A percentile compares a stretch with the other conserved stretches of the same genome.
phyloP scores from a whole-genome alignment of 1,139 yeast species.

The Yamadazyma songkhlaensis region DNA sequence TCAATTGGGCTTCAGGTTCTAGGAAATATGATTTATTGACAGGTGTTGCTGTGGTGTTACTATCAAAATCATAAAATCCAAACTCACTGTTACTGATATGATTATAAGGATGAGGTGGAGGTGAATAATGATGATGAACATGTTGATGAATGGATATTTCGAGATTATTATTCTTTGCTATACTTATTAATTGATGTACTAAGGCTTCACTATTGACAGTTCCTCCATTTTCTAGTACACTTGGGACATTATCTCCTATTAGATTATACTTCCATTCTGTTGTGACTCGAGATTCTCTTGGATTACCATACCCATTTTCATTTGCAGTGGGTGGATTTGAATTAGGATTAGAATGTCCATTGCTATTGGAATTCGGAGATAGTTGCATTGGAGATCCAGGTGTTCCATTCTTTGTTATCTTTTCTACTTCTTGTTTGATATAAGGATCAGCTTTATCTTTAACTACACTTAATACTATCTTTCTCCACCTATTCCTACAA shows the following conservation, averaged over 20 bases:
- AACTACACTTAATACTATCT: constrained; percentile 73
- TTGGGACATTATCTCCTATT: constrained; percentile 11
- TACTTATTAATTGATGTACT: constrained; percentile 55
- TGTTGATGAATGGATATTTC: constrained; percentile 81
- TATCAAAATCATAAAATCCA: constrained; percentile 3
- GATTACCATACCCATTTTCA: not conserved
- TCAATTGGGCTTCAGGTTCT: constrained; percentile 58
- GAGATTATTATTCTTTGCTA: constrained; percentile 60
- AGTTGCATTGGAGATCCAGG: not conserved
- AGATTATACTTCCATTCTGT: constrained; percentile 34
- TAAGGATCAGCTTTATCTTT: constrained; percentile 51
- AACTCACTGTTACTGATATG: constrained; percentile 10
- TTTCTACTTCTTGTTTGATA: constrained; percentile 35
- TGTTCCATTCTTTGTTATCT: constrained; percentile 23
- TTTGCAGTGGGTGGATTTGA: too few species aligned
- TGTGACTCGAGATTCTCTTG: constrained; percentile 3
- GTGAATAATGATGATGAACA: constrained; percentile 65
- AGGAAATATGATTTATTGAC: constrained; percentile 17
- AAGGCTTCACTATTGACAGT: constrained; percentile 48
- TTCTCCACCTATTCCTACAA: constrained; percentile 91
- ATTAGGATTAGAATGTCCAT: not conserved
- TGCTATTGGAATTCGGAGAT: not conserved
- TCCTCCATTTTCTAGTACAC: constrained; percentile 37
- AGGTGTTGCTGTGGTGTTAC: not conserved
- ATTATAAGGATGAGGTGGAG: constrained; percentile 30